A percentile compares a stretch with the other conserved stretches of the same genome.
These are phyloP conservation scores for Phytophthora cajani DNA, from an alignment of 352 stramenopile species.

Conservation along the genomic window DNA sequence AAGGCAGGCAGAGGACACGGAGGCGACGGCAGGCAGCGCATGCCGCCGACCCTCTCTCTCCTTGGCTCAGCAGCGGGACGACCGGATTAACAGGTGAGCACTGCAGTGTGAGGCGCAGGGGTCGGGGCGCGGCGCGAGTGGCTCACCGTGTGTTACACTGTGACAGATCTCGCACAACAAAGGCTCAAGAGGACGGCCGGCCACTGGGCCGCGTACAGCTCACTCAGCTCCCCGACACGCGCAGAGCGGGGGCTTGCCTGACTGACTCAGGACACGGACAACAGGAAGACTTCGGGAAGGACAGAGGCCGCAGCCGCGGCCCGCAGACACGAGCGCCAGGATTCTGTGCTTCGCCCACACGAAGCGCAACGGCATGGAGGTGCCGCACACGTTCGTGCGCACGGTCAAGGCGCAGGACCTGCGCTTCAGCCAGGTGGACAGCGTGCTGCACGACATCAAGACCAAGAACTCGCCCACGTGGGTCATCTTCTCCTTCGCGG, in stretches of 20 bases:
- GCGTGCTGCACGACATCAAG: constrained; percentile 73
- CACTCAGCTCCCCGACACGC: background rate
- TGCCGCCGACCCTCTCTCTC: constrained; percentile 34
- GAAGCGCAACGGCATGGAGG: constrained; percentile 56
- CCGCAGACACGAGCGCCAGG: constrained; percentile 27
- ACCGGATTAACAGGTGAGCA: constrained; percentile 16
- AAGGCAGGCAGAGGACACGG: constrained; percentile 7
- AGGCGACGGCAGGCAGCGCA: constrained; percentile 21
- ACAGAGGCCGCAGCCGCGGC: constrained; percentile 16
- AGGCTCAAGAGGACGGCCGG: constrained; percentile 5
- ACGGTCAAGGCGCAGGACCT: constrained; percentile 84
- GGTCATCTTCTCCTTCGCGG: constrained; percentile 80
- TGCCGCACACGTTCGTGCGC: constrained; percentile 84
- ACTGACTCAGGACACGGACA: background rate
- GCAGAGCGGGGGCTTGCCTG: background rate
- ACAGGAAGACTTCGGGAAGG: constrained; percentile 3
- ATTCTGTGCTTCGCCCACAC: constrained; percentile 50
- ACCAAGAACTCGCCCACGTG: constrained; percentile 69
- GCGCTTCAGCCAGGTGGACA: constrained; percentile 79
- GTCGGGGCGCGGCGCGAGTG: background rate
- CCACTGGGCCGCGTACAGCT: background rate
- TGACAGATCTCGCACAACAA: constrained; percentile 34
- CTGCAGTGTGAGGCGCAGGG: background rate
- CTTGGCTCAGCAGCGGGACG: constrained; percentile 15
- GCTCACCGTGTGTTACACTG: constrained; percentile 29